A percentile compares a stretch with the other conserved stretches of the same genome.
These are phyloP conservation scores for Penicillium desertorum DNA, from an alignment of 495 filamentous ascomycete species.

Conservation along the genomic window DNA sequence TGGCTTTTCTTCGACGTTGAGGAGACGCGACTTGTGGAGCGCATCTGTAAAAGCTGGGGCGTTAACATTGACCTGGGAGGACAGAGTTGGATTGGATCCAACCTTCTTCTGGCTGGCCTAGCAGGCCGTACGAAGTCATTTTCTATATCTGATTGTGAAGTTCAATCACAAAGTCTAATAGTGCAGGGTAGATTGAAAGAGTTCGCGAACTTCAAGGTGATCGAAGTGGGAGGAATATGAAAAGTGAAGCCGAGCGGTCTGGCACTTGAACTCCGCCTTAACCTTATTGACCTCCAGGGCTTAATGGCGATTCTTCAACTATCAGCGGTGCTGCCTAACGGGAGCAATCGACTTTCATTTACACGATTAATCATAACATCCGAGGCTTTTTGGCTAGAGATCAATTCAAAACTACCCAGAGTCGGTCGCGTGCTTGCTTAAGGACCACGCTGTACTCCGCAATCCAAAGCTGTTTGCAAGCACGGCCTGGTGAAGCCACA, in stretches of 20 bases:
- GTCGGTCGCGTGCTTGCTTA: conserved; percentile 12
- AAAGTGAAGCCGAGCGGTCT: conserved; percentile 33
- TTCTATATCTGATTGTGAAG: neutral
- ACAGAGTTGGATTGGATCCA: conserved; percentile 13
- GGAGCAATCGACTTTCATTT: neutral
- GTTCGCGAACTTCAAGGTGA: neutral
- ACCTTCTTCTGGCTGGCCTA: conserved; percentile 57
- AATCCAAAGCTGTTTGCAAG: conserved; percentile 14
- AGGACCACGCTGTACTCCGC: conserved; percentile 18
- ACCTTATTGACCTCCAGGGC: conserved; percentile 3
- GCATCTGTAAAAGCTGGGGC: conserved; percentile 54
- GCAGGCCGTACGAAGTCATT: conserved; percentile 50
- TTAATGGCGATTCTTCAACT: conserved; percentile 7
- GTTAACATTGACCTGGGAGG: conserved; percentile 22
- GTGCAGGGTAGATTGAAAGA: neutral
- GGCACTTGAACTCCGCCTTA: conserved; percentile 12
- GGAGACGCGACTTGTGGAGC: conserved; percentile 85
- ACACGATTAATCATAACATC: neutral
- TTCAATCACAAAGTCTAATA: neutral
- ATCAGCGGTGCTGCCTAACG: neutral
- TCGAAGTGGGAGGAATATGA: conserved; percentile 12
- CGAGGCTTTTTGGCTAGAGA: neutral
- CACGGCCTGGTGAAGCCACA: conserved; percentile 14
- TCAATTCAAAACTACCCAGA: neutral
- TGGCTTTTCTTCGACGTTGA: conserved; percentile 88